Conservation (phyloP, 768 basidiomycete genomes). For the Saitozyma podzolica region DNA sequence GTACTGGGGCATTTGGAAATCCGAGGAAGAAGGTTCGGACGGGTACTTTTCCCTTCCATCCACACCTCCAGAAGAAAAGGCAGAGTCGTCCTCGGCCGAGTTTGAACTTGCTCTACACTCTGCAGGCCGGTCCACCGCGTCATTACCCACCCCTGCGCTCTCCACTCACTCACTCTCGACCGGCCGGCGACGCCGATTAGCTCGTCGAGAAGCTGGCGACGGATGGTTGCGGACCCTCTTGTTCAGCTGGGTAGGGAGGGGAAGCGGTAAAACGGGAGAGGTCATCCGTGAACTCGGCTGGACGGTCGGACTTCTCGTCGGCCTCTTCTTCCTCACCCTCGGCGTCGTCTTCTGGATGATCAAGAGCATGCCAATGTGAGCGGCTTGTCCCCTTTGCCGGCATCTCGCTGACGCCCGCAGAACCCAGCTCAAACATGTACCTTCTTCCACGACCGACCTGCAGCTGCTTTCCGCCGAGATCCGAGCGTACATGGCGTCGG, state of each 20-base stretch:
- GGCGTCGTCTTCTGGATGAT: slow-evolving; percentile 42
- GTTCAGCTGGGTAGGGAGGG: slow-evolving; percentile 6
- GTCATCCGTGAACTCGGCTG: slow-evolving; percentile 45
- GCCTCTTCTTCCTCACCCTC: slow-evolving; percentile 37
- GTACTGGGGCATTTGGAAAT: slow-evolving; percentile 27
- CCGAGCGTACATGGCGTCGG: slow-evolving; percentile 44
- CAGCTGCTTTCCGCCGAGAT: slow-evolving; percentile 50
- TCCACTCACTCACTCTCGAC: slow-evolving; percentile 26
- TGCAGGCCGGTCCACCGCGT: slow-evolving; percentile 3
- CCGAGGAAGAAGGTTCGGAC: slow-evolving; percentile 11
- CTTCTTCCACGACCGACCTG: slow-evolving; percentile 46
- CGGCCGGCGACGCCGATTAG: slow-evolving; percentile 9
- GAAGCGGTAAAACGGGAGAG: slow-evolving; percentile 22
- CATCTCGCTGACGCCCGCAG: slow-evolving; percentile 19
- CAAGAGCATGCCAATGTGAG: slow-evolving; percentile 49
- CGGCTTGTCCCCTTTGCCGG: neutral
- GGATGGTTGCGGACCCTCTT: slow-evolving; percentile 29
- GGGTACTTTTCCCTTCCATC: slow-evolving; percentile 40
- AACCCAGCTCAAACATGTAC: slow-evolving; percentile 43
- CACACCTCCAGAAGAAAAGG: slow-evolving; percentile 18
- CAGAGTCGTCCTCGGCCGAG: neutral
- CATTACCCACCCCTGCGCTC: slow-evolving; percentile 37
- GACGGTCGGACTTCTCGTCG: slow-evolving; percentile 38
- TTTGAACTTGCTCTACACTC: slow-evolving; percentile 9
- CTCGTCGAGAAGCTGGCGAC: slow-evolving; percentile 2